phyloP scores from a whole-genome alignment of 179 eudicot genomes.

The Silene vulgaris region DNA sequence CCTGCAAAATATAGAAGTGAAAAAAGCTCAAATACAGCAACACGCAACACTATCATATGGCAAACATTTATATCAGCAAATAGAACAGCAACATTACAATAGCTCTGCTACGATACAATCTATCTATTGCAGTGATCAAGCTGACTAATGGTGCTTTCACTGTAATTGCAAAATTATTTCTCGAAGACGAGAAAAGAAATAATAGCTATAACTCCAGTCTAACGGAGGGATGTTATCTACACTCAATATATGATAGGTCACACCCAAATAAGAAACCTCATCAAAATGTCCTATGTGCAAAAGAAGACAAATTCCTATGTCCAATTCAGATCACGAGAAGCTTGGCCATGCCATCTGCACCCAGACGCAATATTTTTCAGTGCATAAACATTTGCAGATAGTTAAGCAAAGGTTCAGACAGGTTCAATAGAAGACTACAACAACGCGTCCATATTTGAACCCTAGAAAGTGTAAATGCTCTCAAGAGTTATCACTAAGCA shows the following conservation, averaged over 20 bases:
- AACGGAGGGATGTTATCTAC: slow-evolving; percentile 16
- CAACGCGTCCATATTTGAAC: neutral
- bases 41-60: neutral
- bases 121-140: neutral
- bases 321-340: slow-evolving; percentile 52
- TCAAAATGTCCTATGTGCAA: slow-evolving; percentile 26
- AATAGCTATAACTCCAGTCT: neutral
- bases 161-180: neutral
- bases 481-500: neutral
- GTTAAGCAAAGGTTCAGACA: neutral
- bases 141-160: slow-evolving; percentile 7
- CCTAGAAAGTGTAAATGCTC: neutral
- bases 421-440: neutral
- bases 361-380: neutral
- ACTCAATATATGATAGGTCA: slow-evolving; percentile 27
- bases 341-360: slow-evolving; percentile 89
- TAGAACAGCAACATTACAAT: neutral
- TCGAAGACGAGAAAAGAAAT: neutral
- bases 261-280: slow-evolving; percentile 21
- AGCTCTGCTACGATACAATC: slow-evolving; percentile 1
- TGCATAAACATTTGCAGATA: neutral
- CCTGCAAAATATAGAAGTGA: neutral
- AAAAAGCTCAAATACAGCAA: neutral
- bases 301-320: slow-evolving; percentile 23
- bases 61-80: neutral